A percentile compares a stretch with the other conserved stretches of the same genome.
Conservation (phyloP, 768 basidiomycete genomes). For the Phallus indusiatus region DNA sequence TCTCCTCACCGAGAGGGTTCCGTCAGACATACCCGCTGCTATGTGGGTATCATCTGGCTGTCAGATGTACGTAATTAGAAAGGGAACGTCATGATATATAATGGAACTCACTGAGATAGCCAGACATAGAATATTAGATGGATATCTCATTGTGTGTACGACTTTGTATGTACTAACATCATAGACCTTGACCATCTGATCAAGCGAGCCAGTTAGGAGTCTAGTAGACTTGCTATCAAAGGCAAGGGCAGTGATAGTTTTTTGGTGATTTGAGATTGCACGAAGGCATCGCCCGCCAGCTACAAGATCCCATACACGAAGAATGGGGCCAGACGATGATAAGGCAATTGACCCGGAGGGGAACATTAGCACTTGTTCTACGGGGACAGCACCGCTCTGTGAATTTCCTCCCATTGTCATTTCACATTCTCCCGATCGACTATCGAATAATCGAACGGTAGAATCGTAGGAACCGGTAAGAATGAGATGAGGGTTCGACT, state of each 20-base stretch:
- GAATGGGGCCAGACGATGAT: conserved; percentile 84
- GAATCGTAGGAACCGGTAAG: conserved; percentile 94
- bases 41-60: conserved; percentile 97
- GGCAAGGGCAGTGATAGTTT: conserved; percentile 84
- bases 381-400: conserved; percentile 40
- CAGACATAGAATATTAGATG: conserved; percentile 81
- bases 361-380: conserved; percentile 90
- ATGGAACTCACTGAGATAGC: conserved; percentile 71
- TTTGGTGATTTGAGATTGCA: conserved; percentile 96
- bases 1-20: conserved; percentile 92
- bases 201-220: conserved; percentile 82
- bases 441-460: conserved; percentile 81
- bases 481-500: conserved; percentile 72
- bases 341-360: conserved; percentile 81
- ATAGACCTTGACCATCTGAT: conserved; percentile 99
- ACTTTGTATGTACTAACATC: conserved; percentile 91
- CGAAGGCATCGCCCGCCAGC: conserved; percentile 83
- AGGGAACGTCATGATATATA: background rate
- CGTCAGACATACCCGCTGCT: conserved; percentile 95
- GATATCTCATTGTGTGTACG: conserved; percentile 97
- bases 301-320: conserved; percentile 92
- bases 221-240: conserved; percentile 71
- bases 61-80: background rate
- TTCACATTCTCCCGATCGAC: conserved; percentile 74
- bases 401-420: conserved; percentile 58